These are phyloP conservation scores for Monoraphidium neglectum DNA, from an alignment of 139 green algal genomes.

Conservation along the genomic window DNA sequence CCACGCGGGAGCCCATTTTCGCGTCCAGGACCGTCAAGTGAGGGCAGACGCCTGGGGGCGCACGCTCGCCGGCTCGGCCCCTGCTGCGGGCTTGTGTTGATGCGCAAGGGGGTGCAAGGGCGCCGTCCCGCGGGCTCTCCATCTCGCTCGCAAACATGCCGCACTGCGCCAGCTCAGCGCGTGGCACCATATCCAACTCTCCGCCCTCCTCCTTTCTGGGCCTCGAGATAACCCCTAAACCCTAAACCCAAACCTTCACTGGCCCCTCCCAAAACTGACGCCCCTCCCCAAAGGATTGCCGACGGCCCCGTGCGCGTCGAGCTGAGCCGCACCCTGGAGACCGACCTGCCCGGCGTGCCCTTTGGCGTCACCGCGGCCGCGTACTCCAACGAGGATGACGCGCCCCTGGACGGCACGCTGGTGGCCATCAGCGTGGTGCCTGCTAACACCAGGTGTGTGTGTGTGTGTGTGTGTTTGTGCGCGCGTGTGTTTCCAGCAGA, in stretches of 20 bases:
- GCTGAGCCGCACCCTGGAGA: slow-evolving; percentile 26
- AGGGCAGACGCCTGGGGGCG: too few relatives aligned
- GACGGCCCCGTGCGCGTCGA: slow-evolving; percentile 26
- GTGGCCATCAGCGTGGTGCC: neutral
- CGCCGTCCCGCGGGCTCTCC: neutral
- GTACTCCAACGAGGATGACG: slow-evolving; percentile 36
- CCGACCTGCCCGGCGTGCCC: slow-evolving; percentile 27
- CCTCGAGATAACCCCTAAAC: neutral
- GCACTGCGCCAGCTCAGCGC: neutral
- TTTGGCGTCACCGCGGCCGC: slow-evolving; percentile 35
- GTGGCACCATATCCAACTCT: neutral
- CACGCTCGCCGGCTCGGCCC: too few relatives aligned
- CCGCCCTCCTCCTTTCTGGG: neutral
- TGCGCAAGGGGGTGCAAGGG: neutral
- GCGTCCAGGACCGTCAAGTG: slow-evolving; percentile 20
- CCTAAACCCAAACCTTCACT: neutral
- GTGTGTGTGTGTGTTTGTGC: neutral
- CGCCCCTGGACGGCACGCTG: neutral
- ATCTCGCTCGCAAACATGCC: neutral
- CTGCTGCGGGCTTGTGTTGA: too few relatives aligned
- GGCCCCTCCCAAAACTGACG: neutral
- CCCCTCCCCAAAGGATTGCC: slow-evolving; percentile 17
- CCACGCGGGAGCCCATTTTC: slow-evolving; percentile 41
- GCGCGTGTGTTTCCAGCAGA: neutral
- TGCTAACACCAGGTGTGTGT: neutral